These are phyloP conservation scores for Ceratobasidium sp. DNA, from an alignment of 1,284 basidiomycete species.

Conservation along the genomic window DNA sequence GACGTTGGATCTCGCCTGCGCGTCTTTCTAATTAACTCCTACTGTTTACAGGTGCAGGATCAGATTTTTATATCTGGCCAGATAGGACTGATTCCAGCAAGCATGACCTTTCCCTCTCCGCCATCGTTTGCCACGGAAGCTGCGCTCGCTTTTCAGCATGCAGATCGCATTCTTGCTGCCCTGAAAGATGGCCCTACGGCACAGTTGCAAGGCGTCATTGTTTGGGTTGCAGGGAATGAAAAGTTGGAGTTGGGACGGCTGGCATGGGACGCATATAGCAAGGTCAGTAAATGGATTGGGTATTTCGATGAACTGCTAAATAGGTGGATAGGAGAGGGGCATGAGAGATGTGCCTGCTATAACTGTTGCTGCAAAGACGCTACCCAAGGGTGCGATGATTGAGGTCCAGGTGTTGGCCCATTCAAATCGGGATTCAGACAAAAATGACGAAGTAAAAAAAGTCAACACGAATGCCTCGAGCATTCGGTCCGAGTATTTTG, in stretches of 20 bases:
- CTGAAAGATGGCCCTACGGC: slow-evolving; percentile 63
- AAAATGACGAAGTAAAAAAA: background rate
- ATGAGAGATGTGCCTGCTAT: slow-evolving; percentile 58
- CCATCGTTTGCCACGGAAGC: slow-evolving; percentile 67
- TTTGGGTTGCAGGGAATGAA: slow-evolving; percentile 65
- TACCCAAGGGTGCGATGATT: slow-evolving; percentile 75
- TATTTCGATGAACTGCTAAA: background rate
- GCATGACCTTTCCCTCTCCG: slow-evolving; percentile 70
- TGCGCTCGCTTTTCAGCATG: slow-evolving; percentile 83
- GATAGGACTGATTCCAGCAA: slow-evolving; percentile 86
- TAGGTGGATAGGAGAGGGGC: slow-evolving; percentile 37
- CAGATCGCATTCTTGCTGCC: slow-evolving; percentile 68
- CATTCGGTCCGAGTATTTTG: background rate
- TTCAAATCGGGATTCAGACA: slow-evolving; percentile 46
- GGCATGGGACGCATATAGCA: slow-evolving; percentile 53
- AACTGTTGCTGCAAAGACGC: slow-evolving; percentile 69
- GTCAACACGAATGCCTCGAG: no score
- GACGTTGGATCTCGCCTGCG: background rate
- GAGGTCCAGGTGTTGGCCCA: slow-evolving; percentile 57
- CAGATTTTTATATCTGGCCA: slow-evolving; percentile 91
- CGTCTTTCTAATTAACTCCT: background rate
- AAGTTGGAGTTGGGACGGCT: slow-evolving; percentile 54
- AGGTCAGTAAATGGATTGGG: slow-evolving; percentile 44
- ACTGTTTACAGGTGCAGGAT: slow-evolving; percentile 64
- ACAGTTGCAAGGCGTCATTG: slow-evolving; percentile 71